phyloP scores from a whole-genome alignment of 78 protist species.

The Creolimax fragrantissima region DNA sequence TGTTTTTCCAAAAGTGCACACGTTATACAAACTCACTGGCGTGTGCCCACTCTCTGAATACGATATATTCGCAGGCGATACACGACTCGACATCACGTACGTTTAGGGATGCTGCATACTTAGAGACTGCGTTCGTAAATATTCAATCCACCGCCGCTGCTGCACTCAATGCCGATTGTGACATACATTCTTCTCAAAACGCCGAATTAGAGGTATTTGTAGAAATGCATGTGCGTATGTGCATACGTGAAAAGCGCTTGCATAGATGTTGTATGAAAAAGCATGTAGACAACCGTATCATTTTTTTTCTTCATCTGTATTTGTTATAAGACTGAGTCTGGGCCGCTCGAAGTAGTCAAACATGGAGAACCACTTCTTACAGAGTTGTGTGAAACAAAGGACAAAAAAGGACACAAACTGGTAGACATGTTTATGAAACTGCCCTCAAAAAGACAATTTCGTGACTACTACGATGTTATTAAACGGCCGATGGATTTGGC shows the following conservation, averaged over 20 bases:
- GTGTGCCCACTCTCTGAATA: background rate
- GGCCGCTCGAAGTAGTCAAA: background rate
- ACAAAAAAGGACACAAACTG: background rate
- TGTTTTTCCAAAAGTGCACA: background rate
- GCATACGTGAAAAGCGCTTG: background rate
- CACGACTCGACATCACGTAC: background rate
- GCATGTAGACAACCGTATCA: background rate
- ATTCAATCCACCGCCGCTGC: background rate
- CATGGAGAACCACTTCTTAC: background rate
- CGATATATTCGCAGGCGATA: background rate
- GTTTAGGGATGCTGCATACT: background rate
- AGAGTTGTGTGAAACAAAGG: background rate
- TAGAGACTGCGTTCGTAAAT: background rate
- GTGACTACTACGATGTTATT: background rate
- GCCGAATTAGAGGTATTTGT: background rate
- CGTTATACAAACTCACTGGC: background rate
- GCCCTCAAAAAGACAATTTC: background rate
- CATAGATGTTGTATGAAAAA: background rate
- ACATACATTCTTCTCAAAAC: background rate
- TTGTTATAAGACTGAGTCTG: background rate
- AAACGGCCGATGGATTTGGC: slow-evolving; percentile 27
- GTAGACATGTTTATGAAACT: background rate
- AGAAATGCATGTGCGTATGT: background rate
- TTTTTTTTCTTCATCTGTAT: background rate
- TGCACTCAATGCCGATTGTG: background rate